phyloP scores from a whole-genome alignment of 2,329 filamentous ascomycete species.

The Colletotrichum trifolii region DNA sequence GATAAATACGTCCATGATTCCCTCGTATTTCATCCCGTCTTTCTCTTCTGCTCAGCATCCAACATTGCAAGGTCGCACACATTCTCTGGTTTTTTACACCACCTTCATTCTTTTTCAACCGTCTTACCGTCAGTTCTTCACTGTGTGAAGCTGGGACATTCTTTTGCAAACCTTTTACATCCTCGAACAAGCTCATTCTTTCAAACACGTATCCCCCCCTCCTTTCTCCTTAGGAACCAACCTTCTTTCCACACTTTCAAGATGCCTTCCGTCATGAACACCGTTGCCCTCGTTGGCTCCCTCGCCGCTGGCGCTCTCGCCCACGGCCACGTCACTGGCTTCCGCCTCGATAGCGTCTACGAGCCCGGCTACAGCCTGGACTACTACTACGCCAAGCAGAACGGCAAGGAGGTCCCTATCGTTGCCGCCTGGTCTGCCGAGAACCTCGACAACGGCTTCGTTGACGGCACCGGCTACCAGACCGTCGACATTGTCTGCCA shows the following conservation, averaged over 20 bases:
- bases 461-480: conserved; percentile 53
- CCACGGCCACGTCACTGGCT: conserved; percentile 36
- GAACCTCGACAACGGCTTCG: conserved; percentile 62
- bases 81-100: conserved; percentile 32
- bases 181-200: conserved; percentile 26
- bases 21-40: background rate
- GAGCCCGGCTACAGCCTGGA: conserved; percentile 38
- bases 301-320: conserved; percentile 35
- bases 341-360: conserved; percentile 25
- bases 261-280: conserved; percentile 26
- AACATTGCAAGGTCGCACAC: conserved; percentile 34
- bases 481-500: conserved; percentile 60
- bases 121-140: conserved; percentile 34
- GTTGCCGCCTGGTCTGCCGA: conserved; percentile 53
- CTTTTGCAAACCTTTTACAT: conserved; percentile 34
- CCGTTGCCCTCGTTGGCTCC: conserved; percentile 36
- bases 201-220: conserved; percentile 1
- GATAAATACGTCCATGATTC: conserved; percentile 26
- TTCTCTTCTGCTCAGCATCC: conserved; percentile 19
- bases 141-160: conserved; percentile 38
- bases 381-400: conserved; percentile 39
- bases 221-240: conserved; percentile 5
- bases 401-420: conserved; percentile 33
- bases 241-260: conserved; percentile 6
- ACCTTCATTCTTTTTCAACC: conserved; percentile 33